Conservation (phyloP, 352 stramenopile genomes). For the Pythium biforme region DNA sequence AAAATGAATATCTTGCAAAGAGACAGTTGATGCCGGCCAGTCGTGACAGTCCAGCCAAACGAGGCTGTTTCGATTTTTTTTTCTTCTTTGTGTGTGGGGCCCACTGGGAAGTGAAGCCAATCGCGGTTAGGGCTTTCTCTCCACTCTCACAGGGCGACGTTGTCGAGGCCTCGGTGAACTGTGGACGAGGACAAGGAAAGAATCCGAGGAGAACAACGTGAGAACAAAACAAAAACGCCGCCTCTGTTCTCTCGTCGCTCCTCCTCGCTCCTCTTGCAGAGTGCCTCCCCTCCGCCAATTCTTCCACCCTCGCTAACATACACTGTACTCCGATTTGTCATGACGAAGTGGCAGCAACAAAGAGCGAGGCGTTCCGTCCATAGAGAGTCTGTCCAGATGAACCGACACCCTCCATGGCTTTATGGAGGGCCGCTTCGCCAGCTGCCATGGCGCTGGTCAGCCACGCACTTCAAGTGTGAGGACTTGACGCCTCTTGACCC, state of each 20-base stretch:
- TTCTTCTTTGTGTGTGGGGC: not conserved
- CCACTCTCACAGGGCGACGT: not conserved
- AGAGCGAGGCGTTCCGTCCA: not conserved
- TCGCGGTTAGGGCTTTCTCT: slow-evolving; percentile 11
- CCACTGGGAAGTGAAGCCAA: slow-evolving; percentile 17
- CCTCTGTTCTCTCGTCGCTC: not conserved
- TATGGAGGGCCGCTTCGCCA: not conserved
- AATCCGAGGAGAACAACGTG: not conserved
- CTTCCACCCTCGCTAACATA: not conserved
- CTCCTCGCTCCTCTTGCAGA: no score
- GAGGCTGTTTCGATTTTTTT: not conserved
- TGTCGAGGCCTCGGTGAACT: not conserved
- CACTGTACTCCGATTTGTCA: not conserved
- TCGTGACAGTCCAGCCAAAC: slow-evolving; percentile 3
- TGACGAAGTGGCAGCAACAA: not conserved
- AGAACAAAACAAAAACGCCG: not conserved
- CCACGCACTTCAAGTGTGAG: not conserved
- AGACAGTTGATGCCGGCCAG: slow-evolving; percentile 22
- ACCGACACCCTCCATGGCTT: not conserved
- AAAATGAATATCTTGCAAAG: slow-evolving; percentile 20
- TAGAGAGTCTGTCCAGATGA: not conserved
- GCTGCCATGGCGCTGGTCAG: not conserved
- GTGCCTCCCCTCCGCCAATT: not conserved
- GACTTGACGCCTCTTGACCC: not conserved
- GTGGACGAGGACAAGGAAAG: not conserved